Evolutionary conservation across 2,329 filamentous ascomycete species (phyloP).

Genomic region (Purpureocillium takamizusanense): DNA sequence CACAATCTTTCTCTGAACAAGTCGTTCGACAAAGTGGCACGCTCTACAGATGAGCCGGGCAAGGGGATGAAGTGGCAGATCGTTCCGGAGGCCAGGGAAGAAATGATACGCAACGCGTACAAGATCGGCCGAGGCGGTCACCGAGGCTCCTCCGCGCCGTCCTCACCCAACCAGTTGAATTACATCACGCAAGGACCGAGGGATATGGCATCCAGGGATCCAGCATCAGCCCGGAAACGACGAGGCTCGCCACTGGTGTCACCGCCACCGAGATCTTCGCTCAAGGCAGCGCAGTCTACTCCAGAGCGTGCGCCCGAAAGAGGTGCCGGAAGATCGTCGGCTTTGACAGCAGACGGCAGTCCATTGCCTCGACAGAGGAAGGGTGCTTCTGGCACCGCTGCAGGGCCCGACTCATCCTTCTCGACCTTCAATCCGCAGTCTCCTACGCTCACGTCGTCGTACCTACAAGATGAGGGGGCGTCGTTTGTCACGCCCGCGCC

Average conservation of each 20-base stretch:
- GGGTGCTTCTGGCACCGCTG: slow-evolving; percentile 19
- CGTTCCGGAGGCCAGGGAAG: slow-evolving; percentile 71
- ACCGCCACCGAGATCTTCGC: slow-evolving; percentile 41
- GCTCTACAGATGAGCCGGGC: slow-evolving; percentile 87
- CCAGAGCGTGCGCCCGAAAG: slow-evolving; percentile 43
- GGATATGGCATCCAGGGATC: slow-evolving; percentile 44
- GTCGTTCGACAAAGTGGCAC: slow-evolving; percentile 84
- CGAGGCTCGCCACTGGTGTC: slow-evolving; percentile 46
- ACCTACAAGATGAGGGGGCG: slow-evolving; percentile 48
- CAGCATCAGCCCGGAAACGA: slow-evolving; percentile 44
- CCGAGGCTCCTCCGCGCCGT: slow-evolving; percentile 60
- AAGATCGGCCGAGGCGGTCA: slow-evolving; percentile 54
- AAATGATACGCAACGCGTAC: slow-evolving; percentile 70
- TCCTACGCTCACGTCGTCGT: slow-evolving; percentile 53
- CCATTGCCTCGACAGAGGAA: slow-evolving; percentile 51
- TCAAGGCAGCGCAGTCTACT: slow-evolving; percentile 45
- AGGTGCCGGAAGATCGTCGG: slow-evolving; percentile 24
- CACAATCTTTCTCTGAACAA: slow-evolving; percentile 96
- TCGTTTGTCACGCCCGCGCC: slow-evolving; percentile 66
- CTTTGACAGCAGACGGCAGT: slow-evolving; percentile 46
- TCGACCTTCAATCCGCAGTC: slow-evolving; percentile 47
- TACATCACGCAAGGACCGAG: slow-evolving; percentile 51
- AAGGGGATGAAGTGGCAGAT: slow-evolving; percentile 99
- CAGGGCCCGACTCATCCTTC: slow-evolving; percentile 29
- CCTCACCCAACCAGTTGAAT: slow-evolving; percentile 54